Percentiles rank a stretch among this genome's conserved stretches.
Conservation (phyloP, 441 rosid species). For the Daphne laureola region DNA sequence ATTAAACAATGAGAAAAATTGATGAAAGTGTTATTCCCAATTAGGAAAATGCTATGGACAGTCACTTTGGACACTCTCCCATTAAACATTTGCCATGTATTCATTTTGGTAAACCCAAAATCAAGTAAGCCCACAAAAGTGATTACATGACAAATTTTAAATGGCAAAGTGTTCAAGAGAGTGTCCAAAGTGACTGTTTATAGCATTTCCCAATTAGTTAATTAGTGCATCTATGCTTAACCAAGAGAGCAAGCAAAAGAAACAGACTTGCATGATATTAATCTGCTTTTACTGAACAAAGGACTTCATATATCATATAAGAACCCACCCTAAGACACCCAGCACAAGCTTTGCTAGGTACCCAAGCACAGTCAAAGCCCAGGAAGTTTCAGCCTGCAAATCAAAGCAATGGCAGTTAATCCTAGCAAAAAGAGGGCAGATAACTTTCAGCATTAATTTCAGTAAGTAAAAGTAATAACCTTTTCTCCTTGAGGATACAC, state of each 20-base stretch:
- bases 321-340: constrained; percentile 83
- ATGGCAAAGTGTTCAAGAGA: no score
- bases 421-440: neutral
- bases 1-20: neutral
- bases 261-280: neutral
- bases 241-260: neutral
- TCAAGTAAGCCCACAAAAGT: no score
- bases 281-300: no score
- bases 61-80: no score
- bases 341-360: constrained; percentile 89
- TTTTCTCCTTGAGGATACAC: constrained; percentile 99
- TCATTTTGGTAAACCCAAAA: no score
- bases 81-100: no score
- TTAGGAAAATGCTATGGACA: no score
- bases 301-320: constrained; percentile 5
- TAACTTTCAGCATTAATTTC: neutral
- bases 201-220: no score
- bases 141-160: no score
- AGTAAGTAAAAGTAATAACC: constrained; percentile 31
- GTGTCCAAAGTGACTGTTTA: no score
- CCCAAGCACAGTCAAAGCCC: constrained; percentile 97
- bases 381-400: constrained; percentile 89
- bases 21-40: neutral
- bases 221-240: neutral
- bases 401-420: constrained; percentile 14